Evolutionary conservation across 75 land plant species (phyloP).

Genomic region (Selaginella tamariscina): DNA sequence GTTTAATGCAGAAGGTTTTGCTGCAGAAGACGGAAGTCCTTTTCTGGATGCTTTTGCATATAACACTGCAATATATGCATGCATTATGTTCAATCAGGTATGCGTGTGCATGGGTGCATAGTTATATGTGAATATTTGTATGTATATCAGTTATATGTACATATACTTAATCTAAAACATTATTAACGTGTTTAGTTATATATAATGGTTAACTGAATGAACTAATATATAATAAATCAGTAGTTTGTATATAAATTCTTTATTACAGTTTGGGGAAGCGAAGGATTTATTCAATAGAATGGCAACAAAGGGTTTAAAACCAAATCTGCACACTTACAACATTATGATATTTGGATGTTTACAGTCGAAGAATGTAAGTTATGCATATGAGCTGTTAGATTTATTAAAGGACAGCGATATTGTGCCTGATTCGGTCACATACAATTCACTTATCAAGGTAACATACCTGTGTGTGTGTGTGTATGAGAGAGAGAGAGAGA

Average conservation of each 20-base stretch:
- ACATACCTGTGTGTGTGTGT: not conserved
- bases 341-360: conserved; percentile 7
- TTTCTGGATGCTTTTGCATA: conserved; percentile 23
- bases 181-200: too few species aligned
- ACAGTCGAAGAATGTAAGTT: not conserved
- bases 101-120: not conserved
- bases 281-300: conserved; percentile 26
- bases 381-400: not conserved
- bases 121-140: not conserved
- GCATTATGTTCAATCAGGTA: conserved; percentile 22
- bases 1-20: conserved; percentile 18
- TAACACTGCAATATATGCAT: conserved; percentile 32
- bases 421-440: conserved; percentile 14
- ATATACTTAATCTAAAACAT: too few species aligned
- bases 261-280: conserved; percentile 24
- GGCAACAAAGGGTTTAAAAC: conserved; percentile 19
- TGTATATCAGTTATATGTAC: too few species aligned
- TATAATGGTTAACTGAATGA: too few species aligned
- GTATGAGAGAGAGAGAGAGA: too few species aligned
- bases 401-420: not conserved
- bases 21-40: not conserved
- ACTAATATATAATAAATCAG: not conserved
- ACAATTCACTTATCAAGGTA: conserved; percentile 30
- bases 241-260: not conserved
- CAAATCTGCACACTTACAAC: conserved; percentile 16